Evolutionary conservation across 345 rosid species (phyloP), one percentile per base, ranked within the genome.

Genomic region (Sonneratia caseolaris): DNA sequence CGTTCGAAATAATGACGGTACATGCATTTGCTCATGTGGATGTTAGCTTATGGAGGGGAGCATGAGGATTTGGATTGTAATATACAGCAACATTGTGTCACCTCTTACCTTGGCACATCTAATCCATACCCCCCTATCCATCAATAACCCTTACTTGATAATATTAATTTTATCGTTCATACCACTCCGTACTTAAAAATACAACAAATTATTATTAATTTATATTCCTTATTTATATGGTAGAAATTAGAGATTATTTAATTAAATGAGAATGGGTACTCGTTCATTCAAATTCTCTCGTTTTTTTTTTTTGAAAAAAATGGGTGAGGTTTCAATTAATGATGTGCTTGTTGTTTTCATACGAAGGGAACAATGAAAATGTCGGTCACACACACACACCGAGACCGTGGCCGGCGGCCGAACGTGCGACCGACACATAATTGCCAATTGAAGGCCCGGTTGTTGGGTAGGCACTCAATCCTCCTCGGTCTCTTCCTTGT

Each of bases 341-440:
- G 43, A 40, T 4, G 43, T 40, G 5, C 43, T 4, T 0, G 43
- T 40, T 40, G 43, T 70, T 18, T 5, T 5, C 7, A 43, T 1
- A 11, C 19, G 12, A 43, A 10, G 21, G 69, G 59, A 21, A 42
- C 32, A 45, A 38, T 3, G 24, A 62, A 73, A 42, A 68, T 55
- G 78, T 45, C 69, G 66, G 70, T 12, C 65, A 37, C 64, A 22
- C 64, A 1, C 32, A 27, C 64, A 59, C 24, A 3, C 37, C 37
- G 0, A 6, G 5, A 18, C 43, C 73, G 5, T 59, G 38, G 47
- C 65, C 7, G 12, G 32, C 3, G 71, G 55, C 73, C 53, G 64
- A 68, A 76, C 81, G 70, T 38, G 76, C 71, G 62, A 40, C 77
- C 82, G 81, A 75, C 81, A 73, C 67, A 49, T 73, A 67, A 14